These are phyloP conservation scores for Thoreauomyces humboldtii DNA, from an alignment of 192 early-diverging fungal genomes.

Conservation along the genomic window DNA sequence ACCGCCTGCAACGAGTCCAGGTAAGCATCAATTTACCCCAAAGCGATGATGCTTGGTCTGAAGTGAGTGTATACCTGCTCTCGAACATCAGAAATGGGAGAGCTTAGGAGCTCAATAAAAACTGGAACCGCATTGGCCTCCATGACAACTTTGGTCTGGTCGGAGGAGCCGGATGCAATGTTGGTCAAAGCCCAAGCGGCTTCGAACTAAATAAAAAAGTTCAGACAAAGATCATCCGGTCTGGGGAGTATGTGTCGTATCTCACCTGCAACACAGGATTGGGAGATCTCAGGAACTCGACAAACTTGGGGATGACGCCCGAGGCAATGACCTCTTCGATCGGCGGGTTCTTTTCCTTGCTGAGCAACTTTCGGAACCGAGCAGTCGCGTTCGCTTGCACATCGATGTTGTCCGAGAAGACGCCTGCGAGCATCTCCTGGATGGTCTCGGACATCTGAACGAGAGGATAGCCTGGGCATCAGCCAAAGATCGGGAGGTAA, in stretches of 20 bases:
- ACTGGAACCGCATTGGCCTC: conserved; percentile 87
- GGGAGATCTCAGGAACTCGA: conserved; percentile 85
- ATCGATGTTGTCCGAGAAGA: conserved; percentile 77
- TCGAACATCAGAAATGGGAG: conserved; percentile 79
- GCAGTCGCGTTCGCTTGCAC: conserved; percentile 78
- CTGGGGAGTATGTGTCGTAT: conserved; percentile 12
- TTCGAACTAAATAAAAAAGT: conserved; percentile 71
- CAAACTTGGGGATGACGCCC: conserved; percentile 91
- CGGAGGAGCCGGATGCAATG: conserved; percentile 94
- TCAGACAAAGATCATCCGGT: no score
- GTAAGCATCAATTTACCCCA: no score
- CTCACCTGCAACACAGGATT: conserved; percentile 80
- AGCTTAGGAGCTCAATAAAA: conserved; percentile 86
- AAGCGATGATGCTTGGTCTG: neutral
- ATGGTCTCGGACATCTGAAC: conserved; percentile 72
- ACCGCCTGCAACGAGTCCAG: no score
- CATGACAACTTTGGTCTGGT: conserved; percentile 93
- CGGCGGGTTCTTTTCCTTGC: conserved; percentile 81
- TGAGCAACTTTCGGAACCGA: conserved; percentile 92
- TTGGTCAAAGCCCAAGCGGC: conserved; percentile 99
- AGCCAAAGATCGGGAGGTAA: neutral
- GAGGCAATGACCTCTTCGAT: conserved; percentile 94
- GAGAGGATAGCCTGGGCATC: neutral
- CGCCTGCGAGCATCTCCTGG: conserved; percentile 72
- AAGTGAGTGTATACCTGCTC: conserved; percentile 91